Evolutionary conservation across 768 basidiomycete genomes (phyloP), one percentile per base, ranked within the genome.

Genomic region (Xerocomus potaroensis): DNA sequence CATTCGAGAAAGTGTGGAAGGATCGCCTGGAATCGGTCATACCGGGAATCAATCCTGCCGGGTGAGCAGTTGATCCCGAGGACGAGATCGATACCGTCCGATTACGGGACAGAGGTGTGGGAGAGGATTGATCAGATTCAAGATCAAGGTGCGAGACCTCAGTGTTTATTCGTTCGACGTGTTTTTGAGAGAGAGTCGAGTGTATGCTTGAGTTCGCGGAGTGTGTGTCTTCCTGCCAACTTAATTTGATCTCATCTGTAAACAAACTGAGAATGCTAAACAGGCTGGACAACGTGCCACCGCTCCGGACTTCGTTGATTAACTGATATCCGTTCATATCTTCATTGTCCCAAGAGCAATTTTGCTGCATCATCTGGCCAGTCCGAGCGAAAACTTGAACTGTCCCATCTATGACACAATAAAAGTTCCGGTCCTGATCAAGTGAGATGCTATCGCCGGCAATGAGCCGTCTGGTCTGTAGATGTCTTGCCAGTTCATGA

Each of bases 191-290:
- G 41, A 57, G 53, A 8, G 63, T 38, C 19, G 57, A 47, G 6
- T 43, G 47, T 16, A 34, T 54, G 2, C 59, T 56, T 22, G 64
- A 53, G 41, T 58, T 57, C 2, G 65, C 61, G 9, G 67, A 50
- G 24, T 66, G 61, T 14, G 36, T 26, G 27, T 79, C 79, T 51
- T 89, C 85, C 64, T 92, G 86, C 92, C 95, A 98, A 52, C 88
- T 87, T 64, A 91, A 81, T 64, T 87, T 84, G 51, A 92, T 82
- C 61, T 92, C 83, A 67, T 97, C 95, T 5, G 96, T 99, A 71
- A 99, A 98, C 38, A 99, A 78, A 52, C 87, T 87, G 39, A 99
- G 77, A 64, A 99, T 99, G 6, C 93, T 97, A 70, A 99, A 99
- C 32, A 98, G 74, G 60, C 91, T 94, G 21, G 91, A 95, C 11